Evolutionary conservation across 768 basidiomycete species (phyloP), one percentile per base, ranked within the genome.

Genomic region (Boletus sensibilis): DNA sequence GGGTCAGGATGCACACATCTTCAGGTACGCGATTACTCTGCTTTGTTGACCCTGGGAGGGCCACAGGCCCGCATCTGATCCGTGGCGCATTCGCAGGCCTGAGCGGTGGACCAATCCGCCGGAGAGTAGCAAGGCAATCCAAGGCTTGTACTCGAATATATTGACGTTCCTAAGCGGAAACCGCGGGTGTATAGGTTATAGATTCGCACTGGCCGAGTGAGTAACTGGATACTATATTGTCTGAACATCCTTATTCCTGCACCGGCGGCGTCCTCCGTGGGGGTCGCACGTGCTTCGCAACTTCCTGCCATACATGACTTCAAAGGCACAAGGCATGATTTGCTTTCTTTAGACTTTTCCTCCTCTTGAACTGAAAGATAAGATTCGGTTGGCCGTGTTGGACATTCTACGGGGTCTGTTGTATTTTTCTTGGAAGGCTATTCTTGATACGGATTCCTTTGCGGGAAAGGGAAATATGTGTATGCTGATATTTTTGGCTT

Each of bases 1-100:
- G 83, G 88, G 89, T 14, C 75, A 74, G 27, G 86, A 91, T 64
- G 85, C 86, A n/a, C 65, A 75, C 40, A 73, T 71, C 58, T 90
- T 90, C 75, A 75, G 80, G 74, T 81, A 72, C 50, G 77, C 67
- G 58, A 53, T 50, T 56, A 53, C 60, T 67, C 66, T 65, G 52
- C 38, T 31, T 50, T 40, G 58, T 62, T 46, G 57, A 59, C 65
- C 60, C 63, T 65, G 66, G 61, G 33, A 40, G 49, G 43, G 40
- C 57, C 51, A 31, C n/a, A n/a, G n/a, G n/a, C n/a, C 37, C 23
- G 33, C 54, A 58, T 51, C 56, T 68, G 60, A 63, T 59, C 56
- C 43, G 57, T 62, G 61, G 62, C 63, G 52, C 53, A 21, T 61
- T 61, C 56, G 60, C 67, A 79, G 77, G 52, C 84, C 84, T 37